Percentiles rank a stretch among this genome's conserved stretches.
phyloP scores from a whole-genome alignment of 2,329 filamentous ascomycete genomes.

The Cryphonectria carpinicola region DNA sequence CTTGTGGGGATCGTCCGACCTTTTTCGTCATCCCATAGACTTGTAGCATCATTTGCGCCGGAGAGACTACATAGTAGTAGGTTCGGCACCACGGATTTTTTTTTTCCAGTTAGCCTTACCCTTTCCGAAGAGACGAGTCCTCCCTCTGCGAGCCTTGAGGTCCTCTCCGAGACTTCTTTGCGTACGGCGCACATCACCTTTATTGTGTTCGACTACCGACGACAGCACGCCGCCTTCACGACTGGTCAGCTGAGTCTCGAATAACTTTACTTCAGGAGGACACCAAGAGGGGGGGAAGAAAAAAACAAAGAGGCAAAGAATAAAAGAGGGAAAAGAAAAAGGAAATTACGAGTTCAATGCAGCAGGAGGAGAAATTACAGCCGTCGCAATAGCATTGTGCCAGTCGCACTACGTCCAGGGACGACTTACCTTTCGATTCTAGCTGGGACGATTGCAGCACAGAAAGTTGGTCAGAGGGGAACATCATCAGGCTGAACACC shows the following conservation, averaged over 20 bases:
- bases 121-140: conserved; percentile 10
- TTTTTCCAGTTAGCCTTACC: neutral
- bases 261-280: neutral
- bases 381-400: conserved; percentile 29
- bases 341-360: conserved; percentile 20
- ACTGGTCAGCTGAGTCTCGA: neutral
- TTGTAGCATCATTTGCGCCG: conserved; percentile 18
- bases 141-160: conserved; percentile 13
- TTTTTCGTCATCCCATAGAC: conserved; percentile 27
- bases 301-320: neutral
- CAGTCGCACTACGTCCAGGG: conserved; percentile 22
- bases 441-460: conserved; percentile 21
- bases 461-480: conserved; percentile 16
- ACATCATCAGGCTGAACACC: conserved; percentile 21
- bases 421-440: conserved; percentile 27
- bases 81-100: neutral
- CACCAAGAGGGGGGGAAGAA: neutral
- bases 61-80: neutral
- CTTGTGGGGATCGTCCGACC: conserved; percentile 11
- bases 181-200: neutral
- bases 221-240: conserved; percentile 1
- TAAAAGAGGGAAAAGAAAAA: neutral
- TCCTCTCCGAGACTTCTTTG: conserved; percentile 2
- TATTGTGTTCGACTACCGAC: conserved; percentile 7
- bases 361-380: conserved; percentile 19